Base-by-base conservation (phyloP, 2,329 filamentous ascomycete genomes). In the Fusarium pininemorale region DNA sequence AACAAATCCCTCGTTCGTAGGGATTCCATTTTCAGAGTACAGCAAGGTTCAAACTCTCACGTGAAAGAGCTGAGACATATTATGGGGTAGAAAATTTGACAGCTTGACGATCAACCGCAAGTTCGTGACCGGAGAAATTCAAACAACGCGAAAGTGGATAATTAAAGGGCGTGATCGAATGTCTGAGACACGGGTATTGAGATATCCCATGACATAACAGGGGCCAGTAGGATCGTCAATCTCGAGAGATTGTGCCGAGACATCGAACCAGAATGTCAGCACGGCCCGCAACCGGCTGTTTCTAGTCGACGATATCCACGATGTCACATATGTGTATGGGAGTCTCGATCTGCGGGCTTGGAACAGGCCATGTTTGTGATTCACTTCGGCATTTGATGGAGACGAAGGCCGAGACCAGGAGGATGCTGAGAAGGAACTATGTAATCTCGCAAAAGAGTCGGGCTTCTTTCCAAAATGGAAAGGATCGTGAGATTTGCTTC, bases 21-120 rank as follows among this genome's bases (percentile, higher is more conserved):
- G 38, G 39, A 24, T 58, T 65, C 61, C 66, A 42, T 65, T 48
- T 44, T 56, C 35, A 42, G 61, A 54, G 61, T 48, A 51, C 37
- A 18, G 24, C 35, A 44, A 37, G 39, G 37, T 45, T 66, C 30
- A 12, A n/a, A 20, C 6, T 24, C 55, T 48, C 41, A 35, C 32
- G n/a, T 53, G 54, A 66, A 41, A 18, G 24, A 35, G 22, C 37
- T 30, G 24, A 44, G 60, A 44, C 48, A 63, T 45, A 37, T 30
- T 24, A 57, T 44, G 50, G 37, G 38, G 24, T 24, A 24, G 22
- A 42, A 35, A 41, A 18, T 53, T 37, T 50, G 44, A 51, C 24
- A 62, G 24, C 18, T 35, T 18, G 30, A 62, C 18, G 22, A 24
- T 37, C 9, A 56, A 37, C 30, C 5, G 16, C n/a, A 42, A 20